A percentile compares a stretch with the other conserved stretches of the same genome.
These are phyloP conservation scores for Yarrowia sp. DNA, from an alignment of 805 yeast genomes.

Conservation along the genomic window DNA sequence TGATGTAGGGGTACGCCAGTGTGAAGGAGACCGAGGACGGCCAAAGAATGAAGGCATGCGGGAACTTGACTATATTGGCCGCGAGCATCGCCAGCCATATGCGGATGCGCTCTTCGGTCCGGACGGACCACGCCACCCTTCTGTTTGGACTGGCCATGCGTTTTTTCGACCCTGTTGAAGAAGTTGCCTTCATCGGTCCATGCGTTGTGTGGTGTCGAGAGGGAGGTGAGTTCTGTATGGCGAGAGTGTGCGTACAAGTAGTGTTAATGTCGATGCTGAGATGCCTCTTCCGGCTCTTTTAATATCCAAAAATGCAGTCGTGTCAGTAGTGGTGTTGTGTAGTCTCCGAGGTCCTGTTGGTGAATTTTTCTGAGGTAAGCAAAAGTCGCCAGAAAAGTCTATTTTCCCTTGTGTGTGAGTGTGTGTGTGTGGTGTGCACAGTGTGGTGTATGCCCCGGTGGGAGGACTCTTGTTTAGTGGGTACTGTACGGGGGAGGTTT, in stretches of 20 bases:
- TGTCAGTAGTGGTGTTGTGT: not conserved
- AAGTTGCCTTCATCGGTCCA: conserved; percentile 20
- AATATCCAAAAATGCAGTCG: not conserved
- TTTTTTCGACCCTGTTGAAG: conserved; percentile 11
- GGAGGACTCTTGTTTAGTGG: not conserved
- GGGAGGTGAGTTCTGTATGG: not conserved
- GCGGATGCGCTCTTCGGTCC: conserved; percentile 15
- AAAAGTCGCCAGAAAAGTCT: conserved; percentile 18
- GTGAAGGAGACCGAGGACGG: conserved; percentile 49
- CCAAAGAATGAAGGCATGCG: conserved; percentile 46
- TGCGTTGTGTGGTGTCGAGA: not conserved
- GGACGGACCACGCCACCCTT: not conserved
- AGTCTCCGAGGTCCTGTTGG: conserved; percentile 1
- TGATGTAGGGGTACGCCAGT: conserved; percentile 48
- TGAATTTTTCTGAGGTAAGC: conserved; percentile 23
- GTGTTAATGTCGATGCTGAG: not conserved
- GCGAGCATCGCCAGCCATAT: conserved; percentile 23
- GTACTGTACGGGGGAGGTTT: conserved; percentile 1
- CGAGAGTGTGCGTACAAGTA: not conserved
- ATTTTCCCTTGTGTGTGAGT: not conserved
- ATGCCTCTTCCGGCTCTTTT: not conserved
- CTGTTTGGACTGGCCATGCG: not conserved
- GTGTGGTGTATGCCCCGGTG: too few species aligned
- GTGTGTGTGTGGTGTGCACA: not conserved
- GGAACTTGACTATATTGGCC: conserved; percentile 33